These are phyloP conservation scores for Cryomyces antarcticus DNA, from an alignment of 495 filamentous ascomycete species.

Conservation along the genomic window DNA sequence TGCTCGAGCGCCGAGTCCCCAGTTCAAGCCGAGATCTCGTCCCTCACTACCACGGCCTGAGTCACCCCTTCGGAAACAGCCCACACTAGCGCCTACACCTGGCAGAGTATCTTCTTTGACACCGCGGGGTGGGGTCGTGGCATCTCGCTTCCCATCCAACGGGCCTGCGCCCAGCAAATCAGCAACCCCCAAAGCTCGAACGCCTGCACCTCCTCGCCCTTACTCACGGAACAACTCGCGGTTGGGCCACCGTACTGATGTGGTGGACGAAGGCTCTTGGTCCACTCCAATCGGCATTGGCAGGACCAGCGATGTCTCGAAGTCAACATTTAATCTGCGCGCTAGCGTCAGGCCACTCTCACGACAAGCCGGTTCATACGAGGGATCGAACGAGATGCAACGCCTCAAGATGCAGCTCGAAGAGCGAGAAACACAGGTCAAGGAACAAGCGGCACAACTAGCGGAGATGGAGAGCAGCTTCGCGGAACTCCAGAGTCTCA, in stretches of 20 bases:
- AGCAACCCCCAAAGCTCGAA: constrained; percentile 21
- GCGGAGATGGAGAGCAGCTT: constrained; percentile 71
- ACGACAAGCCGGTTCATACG: constrained; percentile 29
- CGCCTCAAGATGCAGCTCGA: constrained; percentile 46
- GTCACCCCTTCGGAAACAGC: constrained; percentile 47
- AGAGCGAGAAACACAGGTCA: constrained; percentile 68
- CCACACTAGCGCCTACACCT: constrained; percentile 30
- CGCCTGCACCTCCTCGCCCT: constrained; percentile 13
- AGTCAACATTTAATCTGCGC: constrained; percentile 24
- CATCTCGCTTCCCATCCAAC: constrained; percentile 26
- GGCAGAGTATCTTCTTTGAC: constrained; percentile 31
- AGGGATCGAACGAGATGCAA: constrained; percentile 30
- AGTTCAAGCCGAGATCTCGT: constrained; percentile 45
- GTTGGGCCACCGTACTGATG: constrained; percentile 12
- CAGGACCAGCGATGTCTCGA: constrained; percentile 25
- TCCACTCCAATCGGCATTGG: constrained; percentile 33
- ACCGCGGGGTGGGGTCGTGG: constrained; percentile 18
- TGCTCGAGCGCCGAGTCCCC: constrained; percentile 42
- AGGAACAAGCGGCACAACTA: constrained; percentile 63
- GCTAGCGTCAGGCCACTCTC: constrained; percentile 27
- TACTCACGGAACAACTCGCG: constrained; percentile 20
- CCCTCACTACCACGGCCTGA: constrained; percentile 74
- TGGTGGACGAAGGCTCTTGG: constrained; percentile 25
- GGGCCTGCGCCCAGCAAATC: constrained; percentile 51
- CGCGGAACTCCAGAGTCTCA: constrained; percentile 49